Evolutionary conservation across 768 basidiomycete genomes (phyloP), one percentile per base, ranked within the genome.

Genomic region (Lentinus brumalis): DNA sequence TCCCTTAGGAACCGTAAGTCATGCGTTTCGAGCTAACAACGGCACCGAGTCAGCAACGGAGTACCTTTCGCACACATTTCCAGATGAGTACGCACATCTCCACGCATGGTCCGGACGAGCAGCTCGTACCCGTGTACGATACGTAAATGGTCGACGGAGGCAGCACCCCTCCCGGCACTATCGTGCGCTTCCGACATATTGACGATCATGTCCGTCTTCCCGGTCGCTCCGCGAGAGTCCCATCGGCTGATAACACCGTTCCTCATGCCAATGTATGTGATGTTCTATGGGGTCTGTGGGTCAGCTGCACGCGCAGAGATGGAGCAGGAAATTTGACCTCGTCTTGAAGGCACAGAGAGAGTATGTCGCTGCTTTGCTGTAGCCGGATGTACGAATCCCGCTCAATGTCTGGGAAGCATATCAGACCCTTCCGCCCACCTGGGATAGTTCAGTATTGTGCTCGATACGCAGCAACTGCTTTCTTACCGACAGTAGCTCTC

Each of bases 1-100:
- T 64, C 63, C n/a, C 74, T 70, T 49, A 79, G 71, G 63, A 82
- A 88, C 9, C 90, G 84, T 53, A 88, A 71, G 72, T 92, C 89
- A 61, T 82, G 87, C 3, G 80, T 74, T 49, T 82, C 79, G 16
- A 91, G 74, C 89, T 89, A 56, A 41, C 32, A 35, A n/a, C 4
- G 14, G 12, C 9, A 26, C 21, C 18, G 35, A 9, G 7, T 35
- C 39, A n/a, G 39, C 42, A n/a, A 9, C 49, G n/a, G n/a, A 16
- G 14, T 26, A n/a, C n/a, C 4, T 7, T n/a, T 2, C n/a, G 35
- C 35, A 26, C 14, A 10, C 11, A 30, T 41, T 2, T 29, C 3
- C 7, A 44, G 14, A 40, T 31, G 31, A 41, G 18, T 3, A 74
- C 83, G 59, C 61, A 88, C 90, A 30, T 81, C 72, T 29, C 89